Base-by-base conservation (phyloP, 495 filamentous ascomycete species). In the Podospora australis region DNA sequence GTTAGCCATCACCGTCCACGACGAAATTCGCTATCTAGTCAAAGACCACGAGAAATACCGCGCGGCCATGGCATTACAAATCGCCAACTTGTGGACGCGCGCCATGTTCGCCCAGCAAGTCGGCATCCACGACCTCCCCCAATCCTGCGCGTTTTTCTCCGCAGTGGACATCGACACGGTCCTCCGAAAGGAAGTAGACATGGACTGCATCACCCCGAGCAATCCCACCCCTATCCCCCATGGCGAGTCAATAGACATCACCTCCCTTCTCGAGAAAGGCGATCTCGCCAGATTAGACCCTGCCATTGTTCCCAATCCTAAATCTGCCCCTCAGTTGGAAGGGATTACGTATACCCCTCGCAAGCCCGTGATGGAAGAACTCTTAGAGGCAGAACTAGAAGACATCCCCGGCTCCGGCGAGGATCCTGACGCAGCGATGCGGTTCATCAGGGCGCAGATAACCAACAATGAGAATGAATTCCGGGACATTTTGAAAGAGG, bases 91-190 rank as follows among this genome's bases (percentile, higher is more conserved):
- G 30, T 98, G 92, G 92, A 98, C 92, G 0, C 80, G 92, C 32
- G 89, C 88, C 48, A 94, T 97, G 83, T 98, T 98, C 62, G 83
- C 86, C 2, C 86, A 98, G 65, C 91, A 97, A 67, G 87, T 97
- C 53, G 92, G 92, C 32, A 98, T 97, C 54, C 70, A 95, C 49
- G 94, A 98, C 58, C 79, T 98, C 5, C 92, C 92, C 2, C 92
- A 96, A 62, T 80, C 82, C 3, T 95, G 89, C 57, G 92, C 92
- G 17, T 98, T 87, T 66, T 98, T 98, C 70, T 94, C 87, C 2
- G 89, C 92, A 1, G 81, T 98, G 16, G 92, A 98, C 57, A 87
- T 98, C 52, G 92, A 98, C 59, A 78, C 83, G 49, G 89, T 98
- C 7, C 76, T 98, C 13, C 83, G 92, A 28, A 98, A 98, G 63